These are phyloP conservation scores for Aspergillus luchuensis DNA, from an alignment of 2,329 filamentous ascomycete genomes.

Conservation along the genomic window DNA sequence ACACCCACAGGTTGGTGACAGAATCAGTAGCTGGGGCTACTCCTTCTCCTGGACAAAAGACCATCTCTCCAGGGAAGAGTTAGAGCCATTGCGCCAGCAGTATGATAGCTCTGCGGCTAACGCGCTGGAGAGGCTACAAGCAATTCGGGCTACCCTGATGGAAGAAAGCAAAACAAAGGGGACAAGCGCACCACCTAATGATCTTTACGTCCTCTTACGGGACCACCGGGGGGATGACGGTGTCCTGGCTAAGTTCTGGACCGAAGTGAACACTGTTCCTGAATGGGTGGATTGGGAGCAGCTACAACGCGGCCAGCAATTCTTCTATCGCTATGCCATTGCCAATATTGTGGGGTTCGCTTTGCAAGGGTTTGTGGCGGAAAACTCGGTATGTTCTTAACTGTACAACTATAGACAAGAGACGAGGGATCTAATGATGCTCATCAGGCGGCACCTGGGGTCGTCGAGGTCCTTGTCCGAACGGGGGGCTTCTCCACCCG, in stretches of 20 bases:
- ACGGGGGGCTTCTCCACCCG: constrained; percentile 72
- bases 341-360: constrained; percentile 25
- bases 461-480: constrained; percentile 70
- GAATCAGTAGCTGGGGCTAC: constrained; percentile 21
- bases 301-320: constrained; percentile 69
- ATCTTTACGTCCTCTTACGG: constrained; percentile 63
- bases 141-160: constrained; percentile 10
- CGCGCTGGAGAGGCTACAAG: constrained; percentile 19
- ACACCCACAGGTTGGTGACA: constrained; percentile 7
- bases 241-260: constrained; percentile 61
- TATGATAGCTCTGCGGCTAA: constrained; percentile 19
- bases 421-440: background rate
- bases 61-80: constrained; percentile 14
- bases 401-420: no score
- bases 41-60: constrained; percentile 20
- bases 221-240: constrained; percentile 59
- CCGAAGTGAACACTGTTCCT: constrained; percentile 64
- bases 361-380: constrained; percentile 25
- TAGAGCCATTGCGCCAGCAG: constrained; percentile 20
- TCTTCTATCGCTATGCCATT: constrained; percentile 73
- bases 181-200: constrained; percentile 29
- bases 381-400: constrained; percentile 21
- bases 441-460: constrained; percentile 61
- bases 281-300: constrained; percentile 76
- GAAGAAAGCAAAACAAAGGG: constrained; percentile 14